Evolutionary conservation across 495 filamentous ascomycete genomes (phyloP), one percentile per base, ranked within the genome.

Genomic region (Bacidia rubella): DNA sequence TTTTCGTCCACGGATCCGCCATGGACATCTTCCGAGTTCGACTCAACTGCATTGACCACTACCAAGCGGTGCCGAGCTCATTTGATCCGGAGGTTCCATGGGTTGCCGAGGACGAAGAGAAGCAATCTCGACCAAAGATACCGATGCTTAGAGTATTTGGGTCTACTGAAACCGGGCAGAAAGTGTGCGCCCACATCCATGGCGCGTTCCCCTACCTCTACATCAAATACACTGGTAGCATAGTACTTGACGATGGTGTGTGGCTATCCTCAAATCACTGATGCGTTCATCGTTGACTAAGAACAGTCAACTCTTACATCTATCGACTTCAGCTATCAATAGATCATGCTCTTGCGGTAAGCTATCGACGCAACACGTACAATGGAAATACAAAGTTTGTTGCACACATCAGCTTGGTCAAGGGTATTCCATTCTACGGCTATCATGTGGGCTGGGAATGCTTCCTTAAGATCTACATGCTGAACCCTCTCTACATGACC

Each of bases 171-270:
- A 86, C 88, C 0, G 93, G 93, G 1, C 90, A 98, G 65, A 94
- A 90, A 57, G 86, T 97, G 15, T 97, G 92, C 69, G 88, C 87
- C 21, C 92, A 98, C 74, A 80, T 98, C 43, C 92, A 98, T 64
- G 92, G 93, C 55, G 90, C 82, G 25, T 88, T 97, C 61, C 92
- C 93, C 3, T 98, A 98, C 63, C 71, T 98, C 10, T 97, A 86
- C 64, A 71, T 98, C 55, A 79, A 92, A 66, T 97, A 98, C 66
- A 73, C 77, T 29, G 86, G 85, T 26, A 76, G 76, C 43, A 65
- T 93, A 45, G 74, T 73, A 9, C 67, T 73, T 27, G 76, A 83
- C 48, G 75, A 79, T 55, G 81, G 88, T 90, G 68, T 58, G 68
- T 59, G 42, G n/a, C 29, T 27, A 9, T 20, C 29, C 19, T 29